These are phyloP conservation scores for Suhomyces emberorum DNA, from an alignment of 805 yeast species.

Conservation along the genomic window DNA sequence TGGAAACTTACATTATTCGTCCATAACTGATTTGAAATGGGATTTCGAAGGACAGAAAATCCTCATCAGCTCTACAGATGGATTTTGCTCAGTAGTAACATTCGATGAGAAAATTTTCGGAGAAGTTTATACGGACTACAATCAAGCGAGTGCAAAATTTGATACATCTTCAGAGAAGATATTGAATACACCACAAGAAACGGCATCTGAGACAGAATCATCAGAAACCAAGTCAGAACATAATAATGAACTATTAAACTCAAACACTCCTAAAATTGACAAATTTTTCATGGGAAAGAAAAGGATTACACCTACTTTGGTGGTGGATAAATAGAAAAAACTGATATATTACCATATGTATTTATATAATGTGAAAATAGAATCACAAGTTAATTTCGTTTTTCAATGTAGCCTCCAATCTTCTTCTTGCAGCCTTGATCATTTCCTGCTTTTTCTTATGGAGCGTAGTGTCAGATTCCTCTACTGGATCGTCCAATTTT, in stretches of 20 bases:
- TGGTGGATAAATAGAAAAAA: too few relatives aligned
- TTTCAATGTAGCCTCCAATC: conserved; percentile 43
- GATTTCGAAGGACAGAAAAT: conserved; percentile 67
- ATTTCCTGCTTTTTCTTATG: conserved; percentile 33
- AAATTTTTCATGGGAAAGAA: conserved; percentile 13
- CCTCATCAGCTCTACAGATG: conserved; percentile 84
- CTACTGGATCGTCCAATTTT: conserved; percentile 12
- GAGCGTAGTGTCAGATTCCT: conserved; percentile 11
- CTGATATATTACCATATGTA: too few relatives aligned
- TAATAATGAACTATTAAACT: too few relatives aligned
- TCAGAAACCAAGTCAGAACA: too few relatives aligned
- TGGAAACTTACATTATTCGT: conserved; percentile 80
- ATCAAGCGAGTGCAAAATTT: too few relatives aligned
- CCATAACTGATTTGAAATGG: conserved; percentile 89
- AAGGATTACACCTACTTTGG: conserved; percentile 20
- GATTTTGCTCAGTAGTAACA: conserved; percentile 73
- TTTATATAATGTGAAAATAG: too few relatives aligned
- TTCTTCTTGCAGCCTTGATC: conserved; percentile 41
- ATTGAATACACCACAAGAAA: too few relatives aligned
- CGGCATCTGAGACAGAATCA: too few relatives aligned
- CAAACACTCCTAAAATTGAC: conserved; percentile 11
- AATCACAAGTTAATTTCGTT: conserved; percentile 19
- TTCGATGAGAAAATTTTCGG: conserved; percentile 61
- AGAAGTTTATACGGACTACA: conserved; percentile 29
- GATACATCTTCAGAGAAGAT: too few relatives aligned